Percentiles rank a stretch among this genome's conserved stretches.
Conservation (phyloP, 2,329 filamentous ascomycete genomes). For the Pseudogymnoascus sp. region DNA sequence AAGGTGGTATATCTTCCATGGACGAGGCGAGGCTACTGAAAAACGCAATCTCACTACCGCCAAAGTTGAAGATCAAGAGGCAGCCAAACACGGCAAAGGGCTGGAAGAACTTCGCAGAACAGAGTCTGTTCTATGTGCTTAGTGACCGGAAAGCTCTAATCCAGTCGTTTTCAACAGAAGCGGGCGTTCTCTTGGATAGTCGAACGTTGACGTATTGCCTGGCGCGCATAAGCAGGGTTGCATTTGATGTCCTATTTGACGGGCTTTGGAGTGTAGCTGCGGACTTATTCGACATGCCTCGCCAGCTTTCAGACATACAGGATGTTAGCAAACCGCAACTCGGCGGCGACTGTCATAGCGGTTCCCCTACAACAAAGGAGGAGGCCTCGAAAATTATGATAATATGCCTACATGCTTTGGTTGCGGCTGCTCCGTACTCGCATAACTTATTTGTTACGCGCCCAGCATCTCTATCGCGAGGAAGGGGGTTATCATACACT, state of each 20-base stretch:
- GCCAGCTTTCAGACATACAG: constrained; percentile 28
- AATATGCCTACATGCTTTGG: constrained; percentile 54
- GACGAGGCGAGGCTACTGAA: neutral
- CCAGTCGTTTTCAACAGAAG: constrained; percentile 46
- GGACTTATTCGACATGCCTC: constrained; percentile 48
- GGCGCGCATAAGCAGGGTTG: constrained; percentile 48
- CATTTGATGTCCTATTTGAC: constrained; percentile 52
- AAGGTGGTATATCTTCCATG: neutral
- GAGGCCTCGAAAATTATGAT: constrained; percentile 31
- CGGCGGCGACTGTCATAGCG: constrained; percentile 10
- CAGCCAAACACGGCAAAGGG: constrained; percentile 20
- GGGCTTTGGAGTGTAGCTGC: constrained; percentile 56
- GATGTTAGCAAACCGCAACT: constrained; percentile 14
- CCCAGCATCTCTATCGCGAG: neutral
- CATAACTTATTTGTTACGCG: constrained; percentile 27
- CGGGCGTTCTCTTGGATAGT: constrained; percentile 47
- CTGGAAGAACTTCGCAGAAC: constrained; percentile 55
- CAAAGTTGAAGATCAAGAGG: neutral
- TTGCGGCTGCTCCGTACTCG: constrained; percentile 48
- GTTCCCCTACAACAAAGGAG: constrained; percentile 18
- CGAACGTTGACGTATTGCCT: constrained; percentile 57
- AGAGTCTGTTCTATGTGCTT: constrained; percentile 56
- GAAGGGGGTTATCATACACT: constrained; percentile 21
- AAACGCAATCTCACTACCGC: neutral
- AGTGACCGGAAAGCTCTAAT: constrained; percentile 48